Conservation (phyloP, 495 filamentous ascomycete species). For the Darksidea phi region DNA sequence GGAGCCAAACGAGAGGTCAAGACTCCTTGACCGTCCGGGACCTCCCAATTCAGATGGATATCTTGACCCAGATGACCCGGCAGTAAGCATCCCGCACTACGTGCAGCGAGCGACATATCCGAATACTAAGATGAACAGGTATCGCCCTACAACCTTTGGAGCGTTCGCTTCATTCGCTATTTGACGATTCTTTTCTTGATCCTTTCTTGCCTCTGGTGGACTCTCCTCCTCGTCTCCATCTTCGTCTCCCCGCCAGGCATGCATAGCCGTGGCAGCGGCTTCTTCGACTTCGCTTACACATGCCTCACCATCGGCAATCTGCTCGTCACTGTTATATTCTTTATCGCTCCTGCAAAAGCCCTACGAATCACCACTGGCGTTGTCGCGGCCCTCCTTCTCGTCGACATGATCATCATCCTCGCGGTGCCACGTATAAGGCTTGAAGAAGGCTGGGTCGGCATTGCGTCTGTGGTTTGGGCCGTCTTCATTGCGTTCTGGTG, state of each 20-base stretch:
- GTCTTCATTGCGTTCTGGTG: conserved; percentile 62
- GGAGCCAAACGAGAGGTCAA: conserved; percentile 69
- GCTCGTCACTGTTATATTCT: conserved; percentile 78
- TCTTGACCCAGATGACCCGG: conserved; percentile 90
- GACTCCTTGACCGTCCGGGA: conserved; percentile 57
- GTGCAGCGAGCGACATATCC: background rate
- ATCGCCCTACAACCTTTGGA: conserved; percentile 93
- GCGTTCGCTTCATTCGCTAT: conserved; percentile 72
- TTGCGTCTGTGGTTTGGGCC: conserved; percentile 79
- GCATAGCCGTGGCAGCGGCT: conserved; percentile 82
- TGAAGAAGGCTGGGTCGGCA: conserved; percentile 89
- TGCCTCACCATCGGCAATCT: conserved; percentile 58
- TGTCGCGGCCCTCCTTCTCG: conserved; percentile 67
- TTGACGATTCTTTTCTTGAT: conserved; percentile 69
- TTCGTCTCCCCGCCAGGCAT: conserved; percentile 87
- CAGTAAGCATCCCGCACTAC: conserved; percentile 54
- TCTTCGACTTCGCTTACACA: conserved; percentile 70
- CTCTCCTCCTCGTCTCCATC: conserved; percentile 74
- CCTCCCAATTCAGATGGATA: conserved; percentile 59
- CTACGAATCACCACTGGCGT: conserved; percentile 67
- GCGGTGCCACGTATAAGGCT: conserved; percentile 66
- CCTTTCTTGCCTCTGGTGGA: conserved; percentile 87
- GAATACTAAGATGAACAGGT: conserved; percentile 54
- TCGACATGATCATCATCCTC: conserved; percentile 76
- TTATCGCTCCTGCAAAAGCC: conserved; percentile 73